phyloP scores from a whole-genome alignment of 2,329 filamentous ascomycete species.

The Cladosporium sp. region DNA sequence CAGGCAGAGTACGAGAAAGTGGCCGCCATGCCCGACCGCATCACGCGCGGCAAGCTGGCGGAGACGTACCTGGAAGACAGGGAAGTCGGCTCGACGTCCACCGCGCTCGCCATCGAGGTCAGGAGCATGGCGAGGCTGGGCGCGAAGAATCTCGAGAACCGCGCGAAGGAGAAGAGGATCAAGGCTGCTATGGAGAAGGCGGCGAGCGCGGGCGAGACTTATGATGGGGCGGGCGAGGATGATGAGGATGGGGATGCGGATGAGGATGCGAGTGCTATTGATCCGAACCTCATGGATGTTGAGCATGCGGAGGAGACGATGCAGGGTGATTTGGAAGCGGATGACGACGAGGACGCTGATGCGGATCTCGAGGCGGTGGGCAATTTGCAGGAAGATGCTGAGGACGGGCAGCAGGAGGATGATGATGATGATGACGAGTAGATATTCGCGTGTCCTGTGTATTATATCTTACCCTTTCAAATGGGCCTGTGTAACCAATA shows the following conservation, averaged over 20 bases:
- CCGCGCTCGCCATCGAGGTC: constrained; percentile 14
- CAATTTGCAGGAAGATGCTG: neutral
- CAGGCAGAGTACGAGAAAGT: constrained; percentile 31
- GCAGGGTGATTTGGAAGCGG: constrained; percentile 8
- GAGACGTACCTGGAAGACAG: constrained; percentile 16
- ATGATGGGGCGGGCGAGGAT: constrained; percentile 5
- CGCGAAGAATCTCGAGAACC: constrained; percentile 21
- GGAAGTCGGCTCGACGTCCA: constrained; percentile 11
- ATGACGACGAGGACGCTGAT: constrained; percentile 13
- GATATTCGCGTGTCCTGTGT: neutral
- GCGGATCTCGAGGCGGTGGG: neutral
- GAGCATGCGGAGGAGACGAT: constrained; percentile 15
- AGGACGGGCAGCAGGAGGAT: neutral
- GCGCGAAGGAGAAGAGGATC: constrained; percentile 20
- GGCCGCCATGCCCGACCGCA: constrained; percentile 25
- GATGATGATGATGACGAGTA: neutral
- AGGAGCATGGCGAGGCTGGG: constrained; percentile 18
- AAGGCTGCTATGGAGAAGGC: constrained; percentile 8
- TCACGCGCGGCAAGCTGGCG: constrained; percentile 22
- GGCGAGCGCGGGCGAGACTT: constrained; percentile 15
- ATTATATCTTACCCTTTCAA: neutral
- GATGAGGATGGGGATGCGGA: neutral
- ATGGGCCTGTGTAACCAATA: neutral
- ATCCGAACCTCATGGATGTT: neutral
- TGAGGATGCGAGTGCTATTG: constrained; percentile 11